These are phyloP conservation scores for Neurospora pannonica DNA, from an alignment of 495 filamentous ascomycete species.

Conservation along the genomic window DNA sequence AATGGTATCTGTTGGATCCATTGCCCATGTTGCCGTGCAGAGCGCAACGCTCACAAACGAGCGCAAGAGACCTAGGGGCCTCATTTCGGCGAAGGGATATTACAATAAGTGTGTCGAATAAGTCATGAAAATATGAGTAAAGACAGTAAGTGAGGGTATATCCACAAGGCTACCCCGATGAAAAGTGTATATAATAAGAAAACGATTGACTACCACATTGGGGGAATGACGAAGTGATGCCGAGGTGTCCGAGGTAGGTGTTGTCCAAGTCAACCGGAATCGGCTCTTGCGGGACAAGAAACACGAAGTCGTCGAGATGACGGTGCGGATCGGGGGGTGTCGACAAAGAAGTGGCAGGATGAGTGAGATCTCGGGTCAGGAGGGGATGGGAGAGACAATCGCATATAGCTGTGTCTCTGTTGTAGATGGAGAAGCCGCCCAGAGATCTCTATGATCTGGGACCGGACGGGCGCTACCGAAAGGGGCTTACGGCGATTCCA, in stretches of 20 bases:
- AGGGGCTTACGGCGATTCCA: neutral
- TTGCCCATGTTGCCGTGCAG: constrained; percentile 5
- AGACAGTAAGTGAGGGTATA: neutral
- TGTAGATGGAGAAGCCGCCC: neutral
- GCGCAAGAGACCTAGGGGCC: constrained; percentile 6
- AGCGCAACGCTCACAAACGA: constrained; percentile 9
- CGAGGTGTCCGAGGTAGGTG: neutral
- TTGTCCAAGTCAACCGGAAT: neutral
- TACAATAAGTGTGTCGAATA: neutral
- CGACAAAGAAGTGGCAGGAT: neutral
- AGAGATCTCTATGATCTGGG: neutral
- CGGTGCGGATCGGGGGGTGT: neutral
- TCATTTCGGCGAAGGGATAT: constrained; percentile 1
- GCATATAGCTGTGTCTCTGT: neutral
- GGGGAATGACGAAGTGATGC: neutral
- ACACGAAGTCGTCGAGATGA: neutral
- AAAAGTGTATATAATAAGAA: neutral
- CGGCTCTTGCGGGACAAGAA: neutral
- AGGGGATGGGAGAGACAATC: neutral
- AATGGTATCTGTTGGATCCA: constrained; percentile 6
- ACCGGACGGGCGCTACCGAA: neutral
- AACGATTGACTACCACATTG: neutral
- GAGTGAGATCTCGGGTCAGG: neutral
- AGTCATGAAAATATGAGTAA: neutral
- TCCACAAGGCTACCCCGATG: neutral